Base-by-base conservation (phyloP, 1,284 basidiomycete genomes). In the Ustilago xerochloae region DNA sequence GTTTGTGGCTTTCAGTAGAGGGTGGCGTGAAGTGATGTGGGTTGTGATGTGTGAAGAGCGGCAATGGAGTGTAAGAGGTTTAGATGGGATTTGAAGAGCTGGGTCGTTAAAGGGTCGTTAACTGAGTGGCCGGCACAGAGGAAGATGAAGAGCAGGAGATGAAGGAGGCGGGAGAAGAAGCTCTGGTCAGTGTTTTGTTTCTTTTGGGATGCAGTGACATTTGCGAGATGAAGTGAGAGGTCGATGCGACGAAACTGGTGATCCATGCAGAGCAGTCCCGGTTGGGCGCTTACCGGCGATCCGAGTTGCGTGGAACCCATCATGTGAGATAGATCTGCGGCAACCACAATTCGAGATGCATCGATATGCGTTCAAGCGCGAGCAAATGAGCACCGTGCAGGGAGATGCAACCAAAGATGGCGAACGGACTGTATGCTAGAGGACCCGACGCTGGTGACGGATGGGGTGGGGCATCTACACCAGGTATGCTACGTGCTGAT, bases 31-130 rank as follows among this genome's bases (percentile, higher is more conserved):
- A 29, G 66, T 58, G 29, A 43, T 24, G 66, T 69, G 66, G 66
- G 66, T 20, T 59, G 61, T 55, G 55, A 60, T 49, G 48, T 50
- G 52, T 48, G 13, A 45, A 38, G 48, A 32, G 20, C 38, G 56
- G 52, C 33, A 24, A 55, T 51, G 18, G 39, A n/a, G n/a, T 45
- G 10, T 18, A 18, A 10, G 8, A 13, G 30, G 36, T 30, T 20
- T 47, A 36, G 47, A 16, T 49, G 9, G 43, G n/a, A n/a, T n/a
- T n/a, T n/a, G n/a, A n/a, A 55, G 39, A 35, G 66, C 41, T 63
- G 55, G 66, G 61, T 69, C 66, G 66, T 69, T 48, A 69, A 33
- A 51, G 38, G 61, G 61, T 69, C 66, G 66, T 69, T 63, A 69
- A 52, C 60, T 69, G 46, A 43, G 15, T 47, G 38, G 36, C 41